A percentile compares a stretch with the other conserved stretches of the same genome.
Evolutionary conservation across 192 early-diverging fungal species (phyloP).

Genomic region (Obelidium mucronatum): DNA sequence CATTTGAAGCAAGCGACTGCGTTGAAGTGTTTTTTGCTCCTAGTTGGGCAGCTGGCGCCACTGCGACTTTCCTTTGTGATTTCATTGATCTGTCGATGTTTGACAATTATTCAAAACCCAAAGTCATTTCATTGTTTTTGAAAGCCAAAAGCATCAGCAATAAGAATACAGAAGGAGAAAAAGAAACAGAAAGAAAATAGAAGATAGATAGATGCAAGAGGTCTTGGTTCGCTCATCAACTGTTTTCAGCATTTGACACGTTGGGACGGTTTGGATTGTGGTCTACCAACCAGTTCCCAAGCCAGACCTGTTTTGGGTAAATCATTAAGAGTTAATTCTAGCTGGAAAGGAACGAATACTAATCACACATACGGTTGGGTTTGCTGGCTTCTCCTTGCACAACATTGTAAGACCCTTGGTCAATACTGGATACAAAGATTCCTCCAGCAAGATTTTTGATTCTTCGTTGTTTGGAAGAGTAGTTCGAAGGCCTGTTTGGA

Average conservation of each 20-base stretch:
- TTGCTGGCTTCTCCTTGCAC: slow-evolving; percentile 62
- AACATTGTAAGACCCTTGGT: slow-evolving; percentile 58
- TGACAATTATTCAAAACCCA: slow-evolving; percentile 26
- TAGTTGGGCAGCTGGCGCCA: slow-evolving; percentile 17
- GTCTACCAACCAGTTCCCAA: slow-evolving; percentile 56
- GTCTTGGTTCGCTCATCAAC: neutral
- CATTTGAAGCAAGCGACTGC: slow-evolving; percentile 48
- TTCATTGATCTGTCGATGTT: slow-evolving; percentile 11
- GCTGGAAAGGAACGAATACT: neutral
- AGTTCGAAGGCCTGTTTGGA: slow-evolving; percentile 37
- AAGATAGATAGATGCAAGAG: neutral
- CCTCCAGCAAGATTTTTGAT: slow-evolving; percentile 51
- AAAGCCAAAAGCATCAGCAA: too few species aligned
- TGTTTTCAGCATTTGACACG: slow-evolving; percentile 16
- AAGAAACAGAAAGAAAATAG: too few species aligned
- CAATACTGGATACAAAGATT: slow-evolving; percentile 54
- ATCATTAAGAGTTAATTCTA: neutral
- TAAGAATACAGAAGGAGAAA: too few species aligned
- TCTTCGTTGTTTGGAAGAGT: slow-evolving; percentile 40
- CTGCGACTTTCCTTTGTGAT: slow-evolving; percentile 30
- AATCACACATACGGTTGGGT: slow-evolving; percentile 48
- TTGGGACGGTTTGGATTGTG: slow-evolving; percentile 58
- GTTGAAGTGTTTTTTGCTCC: slow-evolving; percentile 46
- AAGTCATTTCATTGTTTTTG: neutral
- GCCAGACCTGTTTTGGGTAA: slow-evolving; percentile 38